phyloP scores from a whole-genome alignment of 2,329 filamentous ascomycete genomes.

The Phialophora expanda region DNA sequence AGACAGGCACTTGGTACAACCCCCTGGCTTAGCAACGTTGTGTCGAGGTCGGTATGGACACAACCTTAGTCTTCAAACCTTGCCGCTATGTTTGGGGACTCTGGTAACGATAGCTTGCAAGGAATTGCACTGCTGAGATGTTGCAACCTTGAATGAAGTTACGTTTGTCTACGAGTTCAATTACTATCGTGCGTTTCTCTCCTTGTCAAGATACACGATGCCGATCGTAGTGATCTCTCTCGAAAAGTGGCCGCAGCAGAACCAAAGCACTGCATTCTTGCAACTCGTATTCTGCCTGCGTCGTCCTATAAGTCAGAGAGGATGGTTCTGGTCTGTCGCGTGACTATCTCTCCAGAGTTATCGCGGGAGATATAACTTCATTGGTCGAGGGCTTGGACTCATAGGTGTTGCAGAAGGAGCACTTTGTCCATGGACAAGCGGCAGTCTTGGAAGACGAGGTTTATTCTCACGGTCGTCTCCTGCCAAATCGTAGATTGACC shows the following conservation, averaged over 20 bases:
- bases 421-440: slow-evolving; percentile 3
- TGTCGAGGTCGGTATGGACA: not conserved
- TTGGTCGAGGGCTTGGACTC: not conserved
- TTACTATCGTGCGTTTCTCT: not conserved
- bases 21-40: not conserved
- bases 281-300: not conserved
- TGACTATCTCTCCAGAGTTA: slow-evolving; percentile 1
- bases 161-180: not conserved
- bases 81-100: not conserved
- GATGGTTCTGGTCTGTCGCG: not conserved
- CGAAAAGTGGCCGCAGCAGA: not conserved
- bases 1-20: not conserved
- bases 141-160: not conserved
- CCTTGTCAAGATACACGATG: not conserved
- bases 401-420: not conserved
- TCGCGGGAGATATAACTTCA: slow-evolving; percentile 25
- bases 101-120: not conserved
- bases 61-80: not conserved
- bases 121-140: not conserved
- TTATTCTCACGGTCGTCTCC: slow-evolving; percentile 2
- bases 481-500: slow-evolving; percentile 26
- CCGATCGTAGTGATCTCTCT: no score
- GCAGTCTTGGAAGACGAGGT: slow-evolving; percentile 1
- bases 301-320: not conserved
- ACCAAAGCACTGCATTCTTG: not conserved